phyloP scores from a whole-genome alignment of 2,329 filamentous ascomycete species.

The Cercospora zeina region DNA sequence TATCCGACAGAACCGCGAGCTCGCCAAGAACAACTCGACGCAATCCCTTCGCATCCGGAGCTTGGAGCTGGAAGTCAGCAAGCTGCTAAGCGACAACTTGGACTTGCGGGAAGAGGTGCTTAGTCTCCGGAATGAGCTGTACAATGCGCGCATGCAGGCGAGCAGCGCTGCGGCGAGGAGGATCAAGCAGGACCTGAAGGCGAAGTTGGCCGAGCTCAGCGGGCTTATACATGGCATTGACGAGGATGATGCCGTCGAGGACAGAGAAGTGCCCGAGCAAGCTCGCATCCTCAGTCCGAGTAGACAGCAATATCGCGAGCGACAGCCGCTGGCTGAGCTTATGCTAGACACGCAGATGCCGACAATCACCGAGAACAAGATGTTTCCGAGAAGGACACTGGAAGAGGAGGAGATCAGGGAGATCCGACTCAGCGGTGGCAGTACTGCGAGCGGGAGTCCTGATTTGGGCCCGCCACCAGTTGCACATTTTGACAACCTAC shows the following conservation, averaged over 20 bases:
- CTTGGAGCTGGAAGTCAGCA: slow-evolving; percentile 73
- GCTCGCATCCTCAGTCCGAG: slow-evolving; percentile 29
- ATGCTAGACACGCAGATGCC: slow-evolving; percentile 53
- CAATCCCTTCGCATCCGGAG: slow-evolving; percentile 75
- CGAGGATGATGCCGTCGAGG: slow-evolving; percentile 31
- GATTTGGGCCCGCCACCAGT: slow-evolving; percentile 64
- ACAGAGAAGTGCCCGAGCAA: slow-evolving; percentile 17
- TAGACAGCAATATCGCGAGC: slow-evolving; percentile 36
- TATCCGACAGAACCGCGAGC: slow-evolving; percentile 79
- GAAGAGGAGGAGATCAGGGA: slow-evolving; percentile 60
- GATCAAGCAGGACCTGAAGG: slow-evolving; percentile 70
- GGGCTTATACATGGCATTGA: slow-evolving; percentile 67
- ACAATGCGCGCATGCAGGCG: slow-evolving; percentile 59
- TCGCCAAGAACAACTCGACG: slow-evolving; percentile 72
- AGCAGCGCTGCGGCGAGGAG: slow-evolving; percentile 64
- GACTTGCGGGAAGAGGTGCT: slow-evolving; percentile 69
- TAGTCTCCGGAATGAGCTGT: slow-evolving; percentile 65
- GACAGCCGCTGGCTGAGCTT: slow-evolving; percentile 37
- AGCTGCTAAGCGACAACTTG: slow-evolving; percentile 76
- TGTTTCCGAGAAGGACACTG: slow-evolving; percentile 66
- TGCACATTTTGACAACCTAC: slow-evolving; percentile 50
- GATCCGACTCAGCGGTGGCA: slow-evolving; percentile 53
- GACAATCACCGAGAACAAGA: slow-evolving; percentile 69
- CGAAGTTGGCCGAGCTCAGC: slow-evolving; percentile 70
- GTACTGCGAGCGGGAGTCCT: slow-evolving; percentile 59